phyloP scores from a whole-genome alignment of 2,329 filamentous ascomycete species.

The Colletotrichum cuscutae region DNA sequence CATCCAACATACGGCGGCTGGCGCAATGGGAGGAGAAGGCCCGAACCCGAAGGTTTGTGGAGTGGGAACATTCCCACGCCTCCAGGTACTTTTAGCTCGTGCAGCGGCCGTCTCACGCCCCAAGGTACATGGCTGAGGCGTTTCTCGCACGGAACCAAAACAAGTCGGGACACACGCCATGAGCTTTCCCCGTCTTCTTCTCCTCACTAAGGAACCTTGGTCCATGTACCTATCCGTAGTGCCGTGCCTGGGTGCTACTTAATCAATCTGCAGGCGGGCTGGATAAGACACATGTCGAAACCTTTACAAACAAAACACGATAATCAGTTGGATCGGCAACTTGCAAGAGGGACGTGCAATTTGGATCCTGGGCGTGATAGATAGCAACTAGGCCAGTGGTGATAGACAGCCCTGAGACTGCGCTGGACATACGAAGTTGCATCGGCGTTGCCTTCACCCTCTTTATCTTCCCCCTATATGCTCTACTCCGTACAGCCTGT shows the following conservation, averaged over 20 bases:
- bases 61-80: constrained; percentile 24
- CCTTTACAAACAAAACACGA: constrained; percentile 25
- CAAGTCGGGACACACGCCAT: constrained; percentile 15
- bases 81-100: constrained; percentile 26
- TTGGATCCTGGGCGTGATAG: neutral
- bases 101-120: constrained; percentile 20
- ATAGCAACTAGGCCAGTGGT: neutral
- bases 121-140: constrained; percentile 4
- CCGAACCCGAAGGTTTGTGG: neutral
- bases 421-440: neutral
- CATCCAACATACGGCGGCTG: neutral
- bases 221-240: neutral
- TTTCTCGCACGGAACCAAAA: neutral
- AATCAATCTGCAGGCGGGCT: neutral
- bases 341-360: neutral
- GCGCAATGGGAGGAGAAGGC: neutral
- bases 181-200: constrained; percentile 24
- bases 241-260: too few relatives aligned
- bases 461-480: constrained; percentile 29
- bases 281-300: constrained; percentile 28
- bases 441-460: constrained; percentile 4
- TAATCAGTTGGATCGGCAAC: constrained; percentile 16
- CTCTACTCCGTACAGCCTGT: neutral
- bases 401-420: neutral
- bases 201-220: constrained; percentile 15